A percentile compares a stretch with the other conserved stretches of the same genome.
These are phyloP conservation scores for Aspergillus bombycis DNA, from an alignment of 2,329 filamentous ascomycete species.

Conservation along the genomic window DNA sequence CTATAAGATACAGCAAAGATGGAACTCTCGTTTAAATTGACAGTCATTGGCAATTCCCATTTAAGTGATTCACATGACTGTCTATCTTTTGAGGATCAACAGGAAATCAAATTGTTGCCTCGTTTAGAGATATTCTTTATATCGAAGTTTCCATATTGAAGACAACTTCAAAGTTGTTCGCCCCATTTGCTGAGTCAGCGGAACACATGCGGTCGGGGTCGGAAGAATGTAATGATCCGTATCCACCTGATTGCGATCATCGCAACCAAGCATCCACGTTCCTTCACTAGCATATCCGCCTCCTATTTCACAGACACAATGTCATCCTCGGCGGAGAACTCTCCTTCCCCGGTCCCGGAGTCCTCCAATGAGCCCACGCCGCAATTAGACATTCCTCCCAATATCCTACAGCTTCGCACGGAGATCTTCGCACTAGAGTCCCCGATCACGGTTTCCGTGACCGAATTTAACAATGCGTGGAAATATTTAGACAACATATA, in stretches of 20 bases:
- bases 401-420: background rate
- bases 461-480: background rate
- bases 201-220: background rate
- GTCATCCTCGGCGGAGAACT: background rate
- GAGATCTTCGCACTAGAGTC: background rate
- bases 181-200: no score
- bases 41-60: no score
- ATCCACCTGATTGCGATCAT: background rate
- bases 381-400: background rate
- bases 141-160: no score
- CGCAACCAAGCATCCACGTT: background rate
- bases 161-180: no score
- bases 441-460: background rate
- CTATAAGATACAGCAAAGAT: no score
- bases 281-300: background rate
- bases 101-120: no score
- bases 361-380: background rate
- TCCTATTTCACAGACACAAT: constrained; percentile 3
- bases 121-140: no score
- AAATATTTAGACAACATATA: constrained; percentile 1
- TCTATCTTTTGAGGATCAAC: no score
- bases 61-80: no score
- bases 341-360: background rate
- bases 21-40: no score
- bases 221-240: background rate